A percentile compares a stretch with the other conserved stretches of the same genome.
phyloP scores from a whole-genome alignment of 73 alveolate species.

The Paramecium biaurelia region DNA sequence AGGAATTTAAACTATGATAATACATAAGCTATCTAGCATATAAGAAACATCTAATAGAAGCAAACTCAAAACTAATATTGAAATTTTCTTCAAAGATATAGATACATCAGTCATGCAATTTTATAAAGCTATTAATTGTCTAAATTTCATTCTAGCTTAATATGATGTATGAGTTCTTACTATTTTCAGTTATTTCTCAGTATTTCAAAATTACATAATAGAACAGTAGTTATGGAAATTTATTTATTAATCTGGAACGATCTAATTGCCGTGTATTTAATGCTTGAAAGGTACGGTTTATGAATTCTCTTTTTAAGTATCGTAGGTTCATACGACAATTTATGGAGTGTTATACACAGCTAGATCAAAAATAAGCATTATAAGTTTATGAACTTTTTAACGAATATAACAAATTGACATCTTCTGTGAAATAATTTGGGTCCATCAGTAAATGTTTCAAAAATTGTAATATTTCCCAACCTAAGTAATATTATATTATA shows the following conservation, averaged over 20 bases:
- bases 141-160: constrained; percentile 27
- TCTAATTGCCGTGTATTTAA: constrained; percentile 18
- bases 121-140: constrained; percentile 15
- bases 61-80: not conserved
- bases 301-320: constrained; percentile 21
- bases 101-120: constrained; percentile 25
- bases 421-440: not conserved
- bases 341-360: not conserved
- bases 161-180: not conserved
- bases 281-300: constrained; percentile 31
- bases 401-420: not conserved
- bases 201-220: not conserved
- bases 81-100: not conserved
- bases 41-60: not conserved
- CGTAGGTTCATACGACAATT: constrained; percentile 49
- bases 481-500: not conserved
- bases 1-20: constrained; percentile 10
- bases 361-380: not conserved
- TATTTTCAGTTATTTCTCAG: not conserved
- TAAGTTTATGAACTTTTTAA: constrained; percentile 38
- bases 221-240: constrained; percentile 29
- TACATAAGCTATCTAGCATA: not conserved
- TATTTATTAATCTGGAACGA: constrained; percentile 30
- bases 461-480: not conserved
- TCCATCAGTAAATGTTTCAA: not conserved